These are phyloP conservation scores for Paecilomyces niveus DNA, from an alignment of 2,329 filamentous ascomycete species.

Conservation along the genomic window DNA sequence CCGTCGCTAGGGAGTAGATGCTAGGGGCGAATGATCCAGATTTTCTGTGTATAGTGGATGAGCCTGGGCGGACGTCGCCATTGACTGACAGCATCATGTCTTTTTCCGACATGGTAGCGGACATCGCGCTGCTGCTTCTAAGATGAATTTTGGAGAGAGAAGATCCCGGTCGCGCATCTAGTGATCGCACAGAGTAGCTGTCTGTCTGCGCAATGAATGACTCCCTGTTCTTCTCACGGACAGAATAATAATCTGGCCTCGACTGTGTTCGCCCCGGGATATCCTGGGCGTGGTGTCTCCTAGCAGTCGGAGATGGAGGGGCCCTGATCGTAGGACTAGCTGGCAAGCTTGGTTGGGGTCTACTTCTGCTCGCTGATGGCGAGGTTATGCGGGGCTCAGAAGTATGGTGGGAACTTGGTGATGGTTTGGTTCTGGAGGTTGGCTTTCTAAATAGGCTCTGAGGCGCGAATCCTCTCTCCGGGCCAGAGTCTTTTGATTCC, in stretches of 20 bases:
- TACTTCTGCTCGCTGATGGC: conserved; percentile 20
- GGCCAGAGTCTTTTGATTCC: conserved; percentile 10
- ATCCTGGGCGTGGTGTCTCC: conserved; percentile 10
- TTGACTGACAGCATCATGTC: conserved; percentile 27
- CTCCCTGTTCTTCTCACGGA: conserved; percentile 33
- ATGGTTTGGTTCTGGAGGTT: conserved; percentile 6
- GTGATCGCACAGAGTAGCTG: conserved; percentile 31
- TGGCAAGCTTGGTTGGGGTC: conserved; percentile 20
- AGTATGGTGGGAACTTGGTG: conserved; percentile 2
- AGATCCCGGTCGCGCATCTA: conserved; percentile 30
- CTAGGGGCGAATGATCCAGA: conserved; percentile 37
- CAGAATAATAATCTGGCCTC: conserved; percentile 23
- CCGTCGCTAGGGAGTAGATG: conserved; percentile 39
- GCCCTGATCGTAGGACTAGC: conserved; percentile 14
- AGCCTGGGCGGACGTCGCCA: conserved; percentile 21
- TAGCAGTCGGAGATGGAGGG: conserved; percentile 13
- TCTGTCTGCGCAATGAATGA: conserved; percentile 36
- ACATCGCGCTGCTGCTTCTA: conserved; percentile 37
- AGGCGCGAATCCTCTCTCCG: conserved; percentile 10
- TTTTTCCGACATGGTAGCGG: conserved; percentile 34
- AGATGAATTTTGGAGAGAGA: conserved; percentile 32
- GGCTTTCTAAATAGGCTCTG: conserved; percentile 6
- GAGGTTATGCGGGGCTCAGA: conserved; percentile 5
- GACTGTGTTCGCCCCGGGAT: conserved; percentile 11
- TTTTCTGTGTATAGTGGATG: conserved; percentile 22